Percentiles rank a stretch among this genome's conserved stretches.
Evolutionary conservation across 129 eudicot genomes (phyloP).

Genomic region (Tagetes patula): DNA sequence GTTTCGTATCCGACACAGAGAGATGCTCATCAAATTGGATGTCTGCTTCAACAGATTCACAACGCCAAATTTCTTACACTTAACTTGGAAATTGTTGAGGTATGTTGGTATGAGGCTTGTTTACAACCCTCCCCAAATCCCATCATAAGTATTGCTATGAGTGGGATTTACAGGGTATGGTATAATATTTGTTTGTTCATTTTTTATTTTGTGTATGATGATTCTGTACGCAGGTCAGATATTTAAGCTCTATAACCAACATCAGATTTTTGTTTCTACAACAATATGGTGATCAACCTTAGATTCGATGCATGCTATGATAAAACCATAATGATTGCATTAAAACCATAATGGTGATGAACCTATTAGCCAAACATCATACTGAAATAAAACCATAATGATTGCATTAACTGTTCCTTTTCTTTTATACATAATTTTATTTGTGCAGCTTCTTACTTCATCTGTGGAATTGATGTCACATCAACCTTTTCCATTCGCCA

Average conservation of each 20-base stretch:
- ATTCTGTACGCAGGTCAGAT: not conserved
- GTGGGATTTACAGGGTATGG: not conserved
- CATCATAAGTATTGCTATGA: not conserved
- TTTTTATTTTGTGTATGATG: not conserved
- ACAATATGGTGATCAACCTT: not conserved
- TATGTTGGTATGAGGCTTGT: not conserved
- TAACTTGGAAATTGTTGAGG: conserved; percentile 20
- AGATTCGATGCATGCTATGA: not conserved
- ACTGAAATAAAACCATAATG: not conserved
- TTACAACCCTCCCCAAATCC: not conserved
- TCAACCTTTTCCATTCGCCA: conserved; percentile 14
- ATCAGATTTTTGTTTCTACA: not conserved
- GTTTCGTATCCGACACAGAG: not conserved
- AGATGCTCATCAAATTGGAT: not conserved
- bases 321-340: not conserved
- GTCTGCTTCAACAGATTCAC: conserved; percentile 13
- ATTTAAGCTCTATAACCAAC: not conserved
- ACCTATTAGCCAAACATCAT: not conserved
- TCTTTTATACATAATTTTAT: not conserved
- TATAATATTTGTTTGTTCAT: no score
- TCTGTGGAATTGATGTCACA: not conserved
- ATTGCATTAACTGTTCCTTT: not conserved
- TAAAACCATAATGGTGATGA: no score
- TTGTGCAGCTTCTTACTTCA: conserved; percentile 17
- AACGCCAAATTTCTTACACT: conserved; percentile 17